phyloP scores from a whole-genome alignment of 2,329 filamentous ascomycete species.

The Colletotrichum sp. region DNA sequence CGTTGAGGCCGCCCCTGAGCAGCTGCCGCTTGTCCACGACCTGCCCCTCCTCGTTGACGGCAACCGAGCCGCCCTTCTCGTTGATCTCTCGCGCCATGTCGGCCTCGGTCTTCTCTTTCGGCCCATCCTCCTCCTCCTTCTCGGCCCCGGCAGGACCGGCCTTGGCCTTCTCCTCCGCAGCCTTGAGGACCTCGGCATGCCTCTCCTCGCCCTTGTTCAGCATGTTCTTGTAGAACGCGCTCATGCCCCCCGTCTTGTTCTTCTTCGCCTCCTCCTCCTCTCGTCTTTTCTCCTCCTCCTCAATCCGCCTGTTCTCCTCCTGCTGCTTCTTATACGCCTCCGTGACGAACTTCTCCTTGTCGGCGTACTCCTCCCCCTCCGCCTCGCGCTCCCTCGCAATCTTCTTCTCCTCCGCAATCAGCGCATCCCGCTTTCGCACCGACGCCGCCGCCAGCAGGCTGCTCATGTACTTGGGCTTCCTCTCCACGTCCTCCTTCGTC shows the following conservation, averaged over 20 bases:
- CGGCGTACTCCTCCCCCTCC: constrained; percentile 81
- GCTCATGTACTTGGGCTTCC: constrained; percentile 80
- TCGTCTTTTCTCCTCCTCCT: constrained; percentile 72
- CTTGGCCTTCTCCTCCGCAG: constrained; percentile 62
- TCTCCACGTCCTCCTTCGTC: constrained; percentile 58
- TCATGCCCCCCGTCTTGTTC: constrained; percentile 74
- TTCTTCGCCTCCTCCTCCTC: constrained; percentile 71
- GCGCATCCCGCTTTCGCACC: constrained; percentile 76
- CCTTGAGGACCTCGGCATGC: constrained; percentile 73
- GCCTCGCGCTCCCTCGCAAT: constrained; percentile 78
- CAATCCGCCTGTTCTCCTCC: constrained; percentile 72
- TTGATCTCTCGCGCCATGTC: constrained; percentile 73
- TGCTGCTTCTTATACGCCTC: constrained; percentile 83
- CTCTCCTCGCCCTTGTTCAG: constrained; percentile 73
- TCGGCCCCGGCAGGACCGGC: constrained; percentile 33
- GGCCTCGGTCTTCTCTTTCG: constrained; percentile 60
- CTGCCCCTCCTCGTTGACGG: constrained; percentile 82
- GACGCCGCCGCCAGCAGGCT: constrained; percentile 76
- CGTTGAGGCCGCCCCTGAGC: constrained; percentile 76
- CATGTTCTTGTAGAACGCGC: constrained; percentile 77
- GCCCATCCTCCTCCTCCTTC: constrained; percentile 34
- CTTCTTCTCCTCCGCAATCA: constrained; percentile 81
- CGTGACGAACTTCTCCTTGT: constrained; percentile 87
- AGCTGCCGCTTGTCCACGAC: constrained; percentile 86
- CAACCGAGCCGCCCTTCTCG: constrained; percentile 63